A percentile compares a stretch with the other conserved stretches of the same genome.
phyloP scores from a whole-genome alignment of 2,329 filamentous ascomycete genomes.

The Metarhizium album region DNA sequence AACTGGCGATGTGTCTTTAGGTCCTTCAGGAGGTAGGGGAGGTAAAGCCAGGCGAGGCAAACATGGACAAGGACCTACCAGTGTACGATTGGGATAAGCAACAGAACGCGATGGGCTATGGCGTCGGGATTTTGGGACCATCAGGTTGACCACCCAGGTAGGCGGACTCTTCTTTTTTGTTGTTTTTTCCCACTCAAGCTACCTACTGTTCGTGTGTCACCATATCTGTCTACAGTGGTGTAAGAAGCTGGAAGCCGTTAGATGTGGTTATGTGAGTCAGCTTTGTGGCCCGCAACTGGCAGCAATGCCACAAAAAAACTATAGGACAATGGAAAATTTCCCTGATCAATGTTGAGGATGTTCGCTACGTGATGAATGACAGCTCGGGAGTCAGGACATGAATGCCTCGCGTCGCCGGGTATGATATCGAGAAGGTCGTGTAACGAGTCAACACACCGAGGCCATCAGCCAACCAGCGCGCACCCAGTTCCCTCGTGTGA shows the following conservation, averaged over 20 bases:
- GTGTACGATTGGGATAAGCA: not conserved
- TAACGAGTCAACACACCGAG: not conserved
- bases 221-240: not conserved
- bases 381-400: not conserved
- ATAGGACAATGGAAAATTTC: not conserved
- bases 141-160: not conserved
- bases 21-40: not conserved
- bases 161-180: not conserved
- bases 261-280: not conserved
- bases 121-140: not conserved
- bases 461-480: not conserved
- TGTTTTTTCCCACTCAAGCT: too few species aligned
- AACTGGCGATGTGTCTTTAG: conserved; percentile 6
- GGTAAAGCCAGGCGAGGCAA: conserved; percentile 4
- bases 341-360: not conserved
- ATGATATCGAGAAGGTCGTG: not conserved
- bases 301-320: not conserved
- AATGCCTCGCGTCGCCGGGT: not conserved
- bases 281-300: not conserved
- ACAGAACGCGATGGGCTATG: not conserved
- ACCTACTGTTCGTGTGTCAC: not conserved
- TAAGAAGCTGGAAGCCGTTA: not conserved
- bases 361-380: not conserved
- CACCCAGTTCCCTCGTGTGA: not conserved
- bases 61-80: not conserved